Percentiles rank a stretch among this genome's conserved stretches.
Evolutionary conservation across 169 alveolate species (phyloP).

Genomic region (Plasmodium malariae): DNA sequence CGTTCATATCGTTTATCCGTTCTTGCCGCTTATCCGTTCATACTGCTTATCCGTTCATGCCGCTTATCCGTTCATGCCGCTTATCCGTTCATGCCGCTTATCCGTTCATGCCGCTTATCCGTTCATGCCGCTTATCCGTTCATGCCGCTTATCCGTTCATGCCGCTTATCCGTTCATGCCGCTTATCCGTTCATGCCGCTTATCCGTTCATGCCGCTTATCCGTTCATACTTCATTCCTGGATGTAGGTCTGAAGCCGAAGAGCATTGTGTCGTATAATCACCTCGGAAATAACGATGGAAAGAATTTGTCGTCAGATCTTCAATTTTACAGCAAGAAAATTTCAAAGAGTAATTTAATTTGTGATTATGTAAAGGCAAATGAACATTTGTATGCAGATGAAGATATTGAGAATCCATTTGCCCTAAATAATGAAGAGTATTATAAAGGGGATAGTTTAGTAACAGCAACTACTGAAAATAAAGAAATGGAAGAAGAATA

Average conservation of each 20-base stretch:
- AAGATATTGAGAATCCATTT: conserved; percentile 56
- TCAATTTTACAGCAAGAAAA: conserved; percentile 91
- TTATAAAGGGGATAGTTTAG: conserved; percentile 75
- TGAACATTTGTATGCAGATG: conserved; percentile 83
- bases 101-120: no score
- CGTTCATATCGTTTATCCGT: no score
- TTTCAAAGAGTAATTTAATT: conserved; percentile 91
- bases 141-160: no score
- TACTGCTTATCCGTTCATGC: no score
- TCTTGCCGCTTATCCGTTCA: no score
- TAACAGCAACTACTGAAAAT: neutral
- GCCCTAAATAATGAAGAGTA: conserved; percentile 83
- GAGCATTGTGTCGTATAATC: conserved; percentile 92
- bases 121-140: no score
- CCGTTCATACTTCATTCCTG: no score
- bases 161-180: no score
- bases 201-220: no score
- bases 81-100: no score
- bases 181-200: no score
- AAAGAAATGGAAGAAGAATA: conserved; percentile 26
- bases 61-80: no score
- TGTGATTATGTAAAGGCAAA: conserved; percentile 91
- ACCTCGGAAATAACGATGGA: conserved; percentile 95
- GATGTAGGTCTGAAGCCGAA: conserved; percentile 91
- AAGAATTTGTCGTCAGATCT: conserved; percentile 88